These are phyloP conservation scores for Boletus sensibilis DNA, from an alignment of 768 basidiomycete genomes.

Conservation along the genomic window DNA sequence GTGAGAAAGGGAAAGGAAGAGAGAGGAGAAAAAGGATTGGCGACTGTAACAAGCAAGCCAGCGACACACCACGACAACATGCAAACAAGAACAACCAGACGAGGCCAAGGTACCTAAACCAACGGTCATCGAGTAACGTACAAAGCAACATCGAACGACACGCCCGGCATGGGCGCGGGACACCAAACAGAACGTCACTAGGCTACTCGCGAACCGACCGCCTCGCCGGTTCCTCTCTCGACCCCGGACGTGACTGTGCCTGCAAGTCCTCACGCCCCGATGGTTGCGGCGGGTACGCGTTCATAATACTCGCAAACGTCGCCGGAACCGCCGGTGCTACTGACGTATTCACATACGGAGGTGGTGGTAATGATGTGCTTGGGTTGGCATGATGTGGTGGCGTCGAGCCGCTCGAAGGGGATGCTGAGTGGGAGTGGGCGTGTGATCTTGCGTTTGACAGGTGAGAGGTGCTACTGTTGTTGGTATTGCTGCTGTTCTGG, in stretches of 20 bases:
- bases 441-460: slow-evolving; percentile 13
- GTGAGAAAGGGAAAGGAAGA: not conserved
- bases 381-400: slow-evolving; percentile 20
- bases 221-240: slow-evolving; percentile 26
- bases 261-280: slow-evolving; percentile 25
- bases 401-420: slow-evolving; percentile 22
- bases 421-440: slow-evolving; percentile 16
- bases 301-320: slow-evolving; percentile 69
- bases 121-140: slow-evolving; percentile 5
- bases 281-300: slow-evolving; percentile 52
- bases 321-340: slow-evolving; percentile 41
- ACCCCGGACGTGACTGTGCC: slow-evolving; percentile 27
- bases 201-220: slow-evolving; percentile 17
- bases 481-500: slow-evolving; percentile 6
- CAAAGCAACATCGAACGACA: not conserved
- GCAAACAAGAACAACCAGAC: not conserved
- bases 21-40: not conserved
- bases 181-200: not conserved
- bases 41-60: not conserved
- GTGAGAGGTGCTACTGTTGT: slow-evolving; percentile 5
- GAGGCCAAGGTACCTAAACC: not conserved
- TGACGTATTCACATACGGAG: slow-evolving; percentile 16
- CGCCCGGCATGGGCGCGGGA: not conserved
- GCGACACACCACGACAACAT: slow-evolving; percentile 1
- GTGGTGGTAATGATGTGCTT: not conserved